Evolutionary conservation across 2,329 filamentous ascomycete genomes (phyloP), one percentile per base, ranked within the genome.

Genomic region (Nannizziopsis barbatae): DNA sequence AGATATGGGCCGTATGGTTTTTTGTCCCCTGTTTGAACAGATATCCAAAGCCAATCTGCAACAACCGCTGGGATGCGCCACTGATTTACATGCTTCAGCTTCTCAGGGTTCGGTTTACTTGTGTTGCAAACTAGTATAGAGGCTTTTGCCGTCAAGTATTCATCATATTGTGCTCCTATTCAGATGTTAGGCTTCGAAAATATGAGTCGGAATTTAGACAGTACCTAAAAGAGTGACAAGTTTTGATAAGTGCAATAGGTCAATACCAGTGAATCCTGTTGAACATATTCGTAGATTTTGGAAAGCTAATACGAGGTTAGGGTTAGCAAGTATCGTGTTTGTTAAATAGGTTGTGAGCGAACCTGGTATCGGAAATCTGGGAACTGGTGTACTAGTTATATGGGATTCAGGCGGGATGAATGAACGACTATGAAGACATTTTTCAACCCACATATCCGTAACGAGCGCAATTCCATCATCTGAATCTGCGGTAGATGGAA

Each of bases 361-460:
- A 73, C 73, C 74, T 61, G 66, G 63, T 35, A 93, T 78, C 33
- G 80, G 83, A 55, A 86, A 84, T 27, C 70, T 68, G 5, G 79
- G 74, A 53, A 95, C 85, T 2, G 92, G 88, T 5, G 79, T 79
- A 50, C 86, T 88, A 18, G 93, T 75, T 36, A 85, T 74, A 61
- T 92, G 80, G 3, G 77, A 72, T 45, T 73, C 69, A 4, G 88
- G 86, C 27, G 83, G 71, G 41, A 86, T 73, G 56, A 90, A 77
- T 20, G 68, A 70, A 64, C 86, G 92, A 54, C 79, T 78, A 61
- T 89, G 81, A 35, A 98, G 71, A 62, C 90, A 96, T 42, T 80
- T 79, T 67, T 98, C 92, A 45, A 98, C 75, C 76, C 90, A 98
- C 74, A 92, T 93, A 61, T 95, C 88, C 9, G 88, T 96, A 30